Percentiles rank a stretch among this genome's conserved stretches.
phyloP scores from a whole-genome alignment of 2,329 filamentous ascomycete genomes.

The Aspergillus quadrilineatus region DNA sequence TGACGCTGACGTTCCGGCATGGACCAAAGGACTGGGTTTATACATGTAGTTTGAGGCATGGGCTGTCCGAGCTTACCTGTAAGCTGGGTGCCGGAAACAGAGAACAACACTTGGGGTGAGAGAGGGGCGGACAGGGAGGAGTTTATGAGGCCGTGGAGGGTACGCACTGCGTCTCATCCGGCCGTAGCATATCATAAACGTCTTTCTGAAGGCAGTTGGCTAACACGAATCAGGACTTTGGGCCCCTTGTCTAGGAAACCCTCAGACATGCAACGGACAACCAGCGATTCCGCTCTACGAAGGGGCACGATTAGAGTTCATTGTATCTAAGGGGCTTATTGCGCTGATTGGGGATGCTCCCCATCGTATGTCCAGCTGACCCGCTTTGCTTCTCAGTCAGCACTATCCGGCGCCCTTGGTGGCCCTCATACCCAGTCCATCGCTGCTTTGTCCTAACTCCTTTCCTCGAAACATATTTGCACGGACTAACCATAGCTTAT shows the following conservation, averaged over 20 bases:
- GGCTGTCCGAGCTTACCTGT: constrained; percentile 14
- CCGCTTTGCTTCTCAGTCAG: background rate
- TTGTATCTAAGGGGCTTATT: constrained; percentile 7
- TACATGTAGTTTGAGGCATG: constrained; percentile 15
- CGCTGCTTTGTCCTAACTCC: background rate
- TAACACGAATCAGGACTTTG: constrained; percentile 10
- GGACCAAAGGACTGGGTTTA: constrained; percentile 15
- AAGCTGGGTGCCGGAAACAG: background rate
- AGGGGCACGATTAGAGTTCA: constrained; percentile 7
- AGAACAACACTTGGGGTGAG: constrained; percentile 10
- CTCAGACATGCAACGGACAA: constrained; percentile 11
- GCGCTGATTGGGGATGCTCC: constrained; percentile 18
- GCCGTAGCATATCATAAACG: too few species aligned
- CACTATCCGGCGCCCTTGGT: constrained; percentile 18
- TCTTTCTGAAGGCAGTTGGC: background rate
- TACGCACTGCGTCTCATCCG: too few species aligned
- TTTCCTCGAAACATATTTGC: too few species aligned
- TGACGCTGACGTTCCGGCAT: constrained; percentile 19
- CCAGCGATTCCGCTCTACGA: constrained; percentile 17
- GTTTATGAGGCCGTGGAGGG: background rate
- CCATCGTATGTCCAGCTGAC: constrained; percentile 9
- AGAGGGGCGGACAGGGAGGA: constrained; percentile 9
- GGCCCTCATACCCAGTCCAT: background rate
- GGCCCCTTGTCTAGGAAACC: constrained; percentile 1
- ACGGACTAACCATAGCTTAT: background rate